Evolutionary conservation across 2,329 filamentous ascomycete genomes (phyloP), one percentile per base, ranked within the genome.

Genomic region (Pseudonectria foliicola): DNA sequence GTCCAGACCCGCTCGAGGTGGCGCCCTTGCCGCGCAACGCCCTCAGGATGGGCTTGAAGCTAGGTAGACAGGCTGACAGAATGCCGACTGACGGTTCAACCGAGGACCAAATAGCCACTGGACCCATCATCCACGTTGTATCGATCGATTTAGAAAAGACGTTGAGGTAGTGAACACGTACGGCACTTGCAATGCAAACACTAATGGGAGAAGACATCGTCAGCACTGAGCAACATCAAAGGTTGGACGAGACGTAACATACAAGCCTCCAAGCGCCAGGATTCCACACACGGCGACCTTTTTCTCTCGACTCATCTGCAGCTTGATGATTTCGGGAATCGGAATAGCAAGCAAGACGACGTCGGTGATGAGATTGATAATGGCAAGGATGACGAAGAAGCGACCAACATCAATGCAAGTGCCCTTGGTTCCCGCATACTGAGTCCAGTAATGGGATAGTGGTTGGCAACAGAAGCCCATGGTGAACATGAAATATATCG

Each of bases 1-100:
- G n/a, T n/a, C n/a, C n/a, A n/a, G n/a, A n/a, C n/a, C n/a, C n/a
- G n/a, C n/a, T n/a, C n/a, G n/a, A n/a, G n/a, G n/a, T n/a, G n/a
- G n/a, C n/a, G n/a, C n/a, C n/a, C n/a, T n/a, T n/a, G n/a, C n/a
- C n/a, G n/a, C n/a, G n/a, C n/a, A n/a, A n/a, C n/a, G n/a, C n/a
- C n/a, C n/a, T n/a, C n/a, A n/a, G n/a, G n/a, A n/a, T n/a, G n/a
- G n/a, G n/a, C n/a, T n/a, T n/a, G n/a, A n/a, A n/a, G n/a, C n/a
- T n/a, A n/a, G 37, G 39, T 6, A 42, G 34, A 4, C 37, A 42
- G 11, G 37, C 39, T 4, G 39, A 39, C 3, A 42, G 33, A 6
- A 42, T 40, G 10, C 33, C 39, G 8, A 42, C 37, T 3, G 30
- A 42, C 0, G 37, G 39, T 26, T 42, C 37, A n/a, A 42, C 32